A percentile compares a stretch with the other conserved stretches of the same genome.
phyloP scores from a whole-genome alignment of 345 rosid genomes.

The Boechera retrofracta region DNA sequence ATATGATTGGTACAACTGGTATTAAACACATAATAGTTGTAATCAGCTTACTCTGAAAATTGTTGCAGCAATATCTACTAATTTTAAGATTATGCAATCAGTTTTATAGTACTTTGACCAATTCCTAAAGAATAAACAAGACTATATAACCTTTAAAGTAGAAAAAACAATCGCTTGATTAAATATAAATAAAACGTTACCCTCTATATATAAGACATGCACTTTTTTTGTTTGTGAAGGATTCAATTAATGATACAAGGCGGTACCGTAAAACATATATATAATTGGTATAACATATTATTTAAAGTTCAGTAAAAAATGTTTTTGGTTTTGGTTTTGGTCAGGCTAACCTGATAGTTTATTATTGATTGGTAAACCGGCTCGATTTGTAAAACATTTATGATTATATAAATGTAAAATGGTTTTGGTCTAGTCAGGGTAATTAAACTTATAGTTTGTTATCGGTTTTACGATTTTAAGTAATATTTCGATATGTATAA shows the following conservation, averaged over 20 bases:
- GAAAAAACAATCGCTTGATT: no score
- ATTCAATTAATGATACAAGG: neutral
- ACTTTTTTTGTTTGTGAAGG: neutral
- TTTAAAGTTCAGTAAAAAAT: neutral
- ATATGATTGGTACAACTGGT: neutral
- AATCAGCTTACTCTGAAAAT: no score
- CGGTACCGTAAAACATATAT: neutral
- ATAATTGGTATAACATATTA: neutral
- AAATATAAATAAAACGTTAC: no score
- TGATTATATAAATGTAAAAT: neutral
- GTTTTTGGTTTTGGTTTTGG: neutral
- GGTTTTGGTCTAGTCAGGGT: neutral
- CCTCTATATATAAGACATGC: no score
- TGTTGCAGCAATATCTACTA: neutral
- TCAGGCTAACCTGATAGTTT: neutral
- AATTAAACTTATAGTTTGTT: no score
- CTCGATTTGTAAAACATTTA: neutral
- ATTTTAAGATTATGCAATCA: neutral
- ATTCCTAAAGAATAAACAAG: neutral
- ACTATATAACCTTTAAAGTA: no score
- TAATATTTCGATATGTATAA: neutral
- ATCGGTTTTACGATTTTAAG: neutral
- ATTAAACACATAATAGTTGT: neutral
- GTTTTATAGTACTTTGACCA: neutral
- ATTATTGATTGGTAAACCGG: neutral